These are phyloP conservation scores for Parastagonospora avenae DNA, from an alignment of 2,329 filamentous ascomycete species.

Conservation along the genomic window DNA sequence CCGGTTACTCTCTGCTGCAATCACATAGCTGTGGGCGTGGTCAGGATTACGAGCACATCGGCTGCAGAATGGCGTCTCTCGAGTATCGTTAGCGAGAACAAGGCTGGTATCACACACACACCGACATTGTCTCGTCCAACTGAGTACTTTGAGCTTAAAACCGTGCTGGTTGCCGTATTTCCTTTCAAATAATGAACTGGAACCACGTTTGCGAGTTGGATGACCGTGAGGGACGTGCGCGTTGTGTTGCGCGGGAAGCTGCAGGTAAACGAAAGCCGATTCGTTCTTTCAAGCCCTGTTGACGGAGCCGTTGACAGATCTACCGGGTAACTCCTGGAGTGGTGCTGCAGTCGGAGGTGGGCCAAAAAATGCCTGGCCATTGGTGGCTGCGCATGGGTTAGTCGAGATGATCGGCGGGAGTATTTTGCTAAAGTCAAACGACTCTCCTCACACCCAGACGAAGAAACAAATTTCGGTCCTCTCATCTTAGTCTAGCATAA, in stretches of 20 bases:
- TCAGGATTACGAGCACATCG: conserved; percentile 2
- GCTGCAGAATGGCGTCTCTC: conserved; percentile 17
- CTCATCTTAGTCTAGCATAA: neutral
- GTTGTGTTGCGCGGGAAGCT: conserved; percentile 35
- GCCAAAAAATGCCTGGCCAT: too few relatives aligned
- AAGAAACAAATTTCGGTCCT: too few relatives aligned
- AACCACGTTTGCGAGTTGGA: conserved; percentile 42
- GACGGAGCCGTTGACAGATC: conserved; percentile 18
- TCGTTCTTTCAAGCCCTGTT: conserved; percentile 26
- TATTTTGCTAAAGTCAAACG: too few relatives aligned
- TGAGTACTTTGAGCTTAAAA: conserved; percentile 9
- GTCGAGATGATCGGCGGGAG: too few relatives aligned
- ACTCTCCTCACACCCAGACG: too few relatives aligned
- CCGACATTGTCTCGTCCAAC: conserved; percentile 23
- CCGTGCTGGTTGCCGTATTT: conserved; percentile 21
- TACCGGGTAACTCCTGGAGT: neutral
- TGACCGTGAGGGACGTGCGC: conserved; percentile 34
- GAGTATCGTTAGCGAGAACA: conserved; percentile 28
- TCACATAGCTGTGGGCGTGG: neutral
- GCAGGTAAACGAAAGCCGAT: conserved; percentile 36
- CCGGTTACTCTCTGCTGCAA: neutral
- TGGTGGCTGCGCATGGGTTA: too few relatives aligned
- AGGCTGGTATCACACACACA: conserved; percentile 13
- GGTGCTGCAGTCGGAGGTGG: too few relatives aligned
- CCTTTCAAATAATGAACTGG: conserved; percentile 15